Base-by-base conservation (phyloP, 805 yeast genomes). In the Candida nemodendra region DNA sequence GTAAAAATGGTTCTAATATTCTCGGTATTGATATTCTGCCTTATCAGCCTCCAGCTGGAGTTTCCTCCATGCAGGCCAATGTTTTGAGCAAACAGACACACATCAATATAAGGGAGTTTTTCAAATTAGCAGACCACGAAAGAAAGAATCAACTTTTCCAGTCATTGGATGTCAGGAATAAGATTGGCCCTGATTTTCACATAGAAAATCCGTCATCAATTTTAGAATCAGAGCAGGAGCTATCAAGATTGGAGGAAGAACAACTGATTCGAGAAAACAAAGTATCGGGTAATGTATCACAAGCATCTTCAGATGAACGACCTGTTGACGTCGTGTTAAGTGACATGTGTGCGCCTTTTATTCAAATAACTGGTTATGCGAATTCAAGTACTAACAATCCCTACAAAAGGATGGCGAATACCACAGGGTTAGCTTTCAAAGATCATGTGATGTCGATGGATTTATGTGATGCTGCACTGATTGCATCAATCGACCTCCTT, bases 361-460 rank as follows among this genome's bases (percentile, higher is more conserved):
- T 75, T 34, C 80, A 75, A 50, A 57, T 59, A 21, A 54, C 65
- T 17, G 78, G 78, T 5, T 76, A 64, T 56, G 69, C 77, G 72
- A 70, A 68, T 56, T 67, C 76, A 63, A 76, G 84, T 71, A 78
- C 86, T 81, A 82, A 81, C 79, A 75, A 74, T 38, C 79, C 95
- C 32, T 84, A 79, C 58, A 69, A 69, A 65, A 91, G 96, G 98
- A 84, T 91, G 85, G 85, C 88, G 32, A 91, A 91, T 56, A 87
- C 97, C 4, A 71, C 89, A 11, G 98, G 99, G 4, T 64, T 86
- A 27, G 76, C 81, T 8, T 79, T 84, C 27, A 76, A 78, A 46
- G 99, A 91, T 59, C 98, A 91, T 62, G 65, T 74, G 11, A 78
- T 78, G 48, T 88, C 96, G 44, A 83, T 93, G 86, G 90, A 90